Conservation (phyloP, 305 asterid species). For the Coffea humblotiana region DNA sequence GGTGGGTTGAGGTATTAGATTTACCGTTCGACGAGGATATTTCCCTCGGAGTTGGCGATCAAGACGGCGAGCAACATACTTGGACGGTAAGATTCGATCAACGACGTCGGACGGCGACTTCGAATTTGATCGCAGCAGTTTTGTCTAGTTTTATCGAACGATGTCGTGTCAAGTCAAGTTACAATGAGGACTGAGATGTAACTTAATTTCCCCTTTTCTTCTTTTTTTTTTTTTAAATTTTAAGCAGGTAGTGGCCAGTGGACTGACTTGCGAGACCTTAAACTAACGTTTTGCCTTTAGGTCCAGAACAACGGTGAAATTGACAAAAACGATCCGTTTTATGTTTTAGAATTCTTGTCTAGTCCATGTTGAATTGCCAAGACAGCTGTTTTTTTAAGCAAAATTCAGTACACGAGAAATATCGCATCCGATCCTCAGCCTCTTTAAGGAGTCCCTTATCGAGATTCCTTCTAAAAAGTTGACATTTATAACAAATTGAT, state of each 20-base stretch:
- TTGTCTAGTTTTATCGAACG: no score
- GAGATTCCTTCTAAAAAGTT: no score
- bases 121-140: background rate
- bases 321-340: background rate
- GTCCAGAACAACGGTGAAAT: background rate
- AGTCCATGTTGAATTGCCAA: no score
- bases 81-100: conserved; percentile 15
- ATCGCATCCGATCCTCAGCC: no score
- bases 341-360: no score
- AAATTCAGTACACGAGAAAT: no score
- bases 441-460: no score
- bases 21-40: conserved; percentile 96
- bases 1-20: background rate
- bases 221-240: background rate
- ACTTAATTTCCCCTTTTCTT: background rate
- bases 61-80: conserved; percentile 88
- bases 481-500: no score
- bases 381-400: no score
- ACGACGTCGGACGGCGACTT: conserved; percentile 4
- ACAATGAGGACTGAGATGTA: background rate
- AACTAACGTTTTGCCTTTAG: no score
- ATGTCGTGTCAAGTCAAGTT: background rate
- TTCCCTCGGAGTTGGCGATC: conserved; percentile 94
- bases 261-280: no score
- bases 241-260: no score